Conservation (phyloP, 2,329 filamentous ascomycete genomes). For the Sporothrix brasiliensis region DNA sequence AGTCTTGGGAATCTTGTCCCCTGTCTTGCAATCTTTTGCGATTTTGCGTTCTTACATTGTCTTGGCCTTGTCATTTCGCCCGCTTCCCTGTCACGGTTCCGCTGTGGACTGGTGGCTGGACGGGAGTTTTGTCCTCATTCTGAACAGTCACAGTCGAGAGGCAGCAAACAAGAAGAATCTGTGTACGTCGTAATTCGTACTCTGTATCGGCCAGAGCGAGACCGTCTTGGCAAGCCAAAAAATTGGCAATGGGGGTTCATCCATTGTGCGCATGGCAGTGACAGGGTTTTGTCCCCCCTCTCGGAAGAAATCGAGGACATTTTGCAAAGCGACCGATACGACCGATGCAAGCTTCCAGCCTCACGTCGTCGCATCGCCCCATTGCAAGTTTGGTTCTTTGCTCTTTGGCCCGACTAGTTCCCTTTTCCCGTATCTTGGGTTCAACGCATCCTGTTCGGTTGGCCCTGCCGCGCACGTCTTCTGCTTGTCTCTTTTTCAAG, state of each 20-base stretch:
- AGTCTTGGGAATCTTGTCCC: background rate
- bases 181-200: too few species aligned
- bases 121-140: background rate
- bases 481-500: too few species aligned
- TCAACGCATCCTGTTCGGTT: slow-evolving; percentile 6
- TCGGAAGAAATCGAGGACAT: background rate
- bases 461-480: background rate
- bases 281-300: background rate
- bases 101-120: background rate
- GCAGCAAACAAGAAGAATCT: background rate
- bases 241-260: background rate
- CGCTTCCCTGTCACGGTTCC: too few species aligned
- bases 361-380: too few species aligned
- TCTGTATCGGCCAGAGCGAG: background rate
- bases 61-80: background rate
- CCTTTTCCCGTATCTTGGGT: background rate
- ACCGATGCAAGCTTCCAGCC: background rate
- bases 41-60: background rate
- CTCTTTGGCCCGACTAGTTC: background rate
- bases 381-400: too few species aligned
- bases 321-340: background rate
- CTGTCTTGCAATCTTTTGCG: background rate
- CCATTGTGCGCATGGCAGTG: slow-evolving; percentile 12
- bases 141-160: background rate
- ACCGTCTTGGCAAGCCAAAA: slow-evolving; percentile 1